phyloP scores from a whole-genome alignment of 805 yeast species.

The Nakazawaea peltata region DNA sequence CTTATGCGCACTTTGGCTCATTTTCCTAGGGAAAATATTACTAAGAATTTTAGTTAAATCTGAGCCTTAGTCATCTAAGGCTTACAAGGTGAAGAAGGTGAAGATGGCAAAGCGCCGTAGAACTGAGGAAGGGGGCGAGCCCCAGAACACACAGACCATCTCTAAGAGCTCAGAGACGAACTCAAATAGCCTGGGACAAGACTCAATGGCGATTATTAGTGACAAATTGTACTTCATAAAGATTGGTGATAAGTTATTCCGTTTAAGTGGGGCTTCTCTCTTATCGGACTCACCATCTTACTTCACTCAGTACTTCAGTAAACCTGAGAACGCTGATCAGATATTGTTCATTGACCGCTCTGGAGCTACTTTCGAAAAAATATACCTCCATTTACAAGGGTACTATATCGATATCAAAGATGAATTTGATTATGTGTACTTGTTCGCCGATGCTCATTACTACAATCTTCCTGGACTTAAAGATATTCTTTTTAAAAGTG shows the following conservation, averaged over 20 bases:
- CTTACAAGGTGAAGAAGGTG: no score
- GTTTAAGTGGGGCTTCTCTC: slow-evolving; percentile 75
- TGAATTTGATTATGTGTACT: slow-evolving; percentile 52
- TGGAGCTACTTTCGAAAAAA: slow-evolving; percentile 57
- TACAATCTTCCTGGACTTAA: slow-evolving; percentile 56
- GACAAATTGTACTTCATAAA: slow-evolving; percentile 62
- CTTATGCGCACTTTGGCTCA: no score
- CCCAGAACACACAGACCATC: no score
- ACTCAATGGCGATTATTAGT: neutral
- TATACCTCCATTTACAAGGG: slow-evolving; percentile 73
- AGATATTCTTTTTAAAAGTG: slow-evolving; percentile 39
- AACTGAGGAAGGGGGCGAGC: no score
- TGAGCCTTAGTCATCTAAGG: no score
- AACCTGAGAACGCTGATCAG: slow-evolving; percentile 26
- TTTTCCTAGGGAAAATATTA: no score
- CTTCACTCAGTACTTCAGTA: slow-evolving; percentile 63
- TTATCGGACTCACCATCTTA: slow-evolving; percentile 86
- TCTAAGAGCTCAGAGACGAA: no score
- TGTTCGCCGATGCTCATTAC: slow-evolving; percentile 66
- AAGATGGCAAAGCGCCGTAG: no score
- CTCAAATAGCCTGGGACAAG: no score
- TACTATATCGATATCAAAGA: slow-evolving; percentile 54
- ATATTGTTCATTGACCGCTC: slow-evolving; percentile 66
- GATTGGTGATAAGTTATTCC: slow-evolving; percentile 56
- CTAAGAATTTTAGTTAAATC: no score